Conservation (phyloP, 768 basidiomycete genomes). For the Boletus sp. region DNA sequence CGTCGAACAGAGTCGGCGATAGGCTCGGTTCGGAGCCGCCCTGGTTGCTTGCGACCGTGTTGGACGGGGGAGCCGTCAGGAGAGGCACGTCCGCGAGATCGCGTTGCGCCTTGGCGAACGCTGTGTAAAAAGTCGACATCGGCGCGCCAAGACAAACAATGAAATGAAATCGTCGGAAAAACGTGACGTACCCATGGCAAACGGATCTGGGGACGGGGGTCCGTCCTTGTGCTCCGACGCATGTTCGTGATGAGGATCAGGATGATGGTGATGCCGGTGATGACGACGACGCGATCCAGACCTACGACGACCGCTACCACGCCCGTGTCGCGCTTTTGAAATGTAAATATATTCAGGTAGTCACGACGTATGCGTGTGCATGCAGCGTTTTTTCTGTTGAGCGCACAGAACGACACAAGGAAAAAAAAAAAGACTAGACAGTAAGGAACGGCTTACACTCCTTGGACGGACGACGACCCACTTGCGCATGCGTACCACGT, state of each 20-base stretch:
- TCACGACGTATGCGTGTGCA: not conserved
- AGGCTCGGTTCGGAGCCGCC: not conserved
- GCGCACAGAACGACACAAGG: not conserved
- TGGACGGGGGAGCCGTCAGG: not conserved
- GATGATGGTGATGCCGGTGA: too few relatives aligned
- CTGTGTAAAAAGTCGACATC: not conserved
- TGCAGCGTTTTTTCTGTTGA: not conserved
- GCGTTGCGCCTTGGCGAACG: constrained; percentile 20
- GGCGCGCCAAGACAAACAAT: not conserved
- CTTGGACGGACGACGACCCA: constrained; percentile 1
- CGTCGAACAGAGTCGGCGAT: too few relatives aligned
- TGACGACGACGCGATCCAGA: constrained; percentile 9
- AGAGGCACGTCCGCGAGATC: constrained; percentile 2
- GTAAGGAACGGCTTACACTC: constrained; percentile 10
- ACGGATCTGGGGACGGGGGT: constrained; percentile 14
- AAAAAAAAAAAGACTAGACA: not conserved
- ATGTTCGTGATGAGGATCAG: not conserved
- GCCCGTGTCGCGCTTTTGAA: constrained; percentile 3
- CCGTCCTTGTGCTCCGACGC: constrained; percentile 1
- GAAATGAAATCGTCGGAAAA: not conserved
- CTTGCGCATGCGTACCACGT: not conserved
- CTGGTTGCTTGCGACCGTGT: not conserved
- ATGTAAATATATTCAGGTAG: not conserved
- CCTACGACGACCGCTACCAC: constrained; percentile 1
- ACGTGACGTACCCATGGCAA: constrained; percentile 19